Evolutionary conservation across 306 rosid genomes (phyloP), one percentile per base, ranked within the genome.

Genomic region (Arachis hypogaea): DNA sequence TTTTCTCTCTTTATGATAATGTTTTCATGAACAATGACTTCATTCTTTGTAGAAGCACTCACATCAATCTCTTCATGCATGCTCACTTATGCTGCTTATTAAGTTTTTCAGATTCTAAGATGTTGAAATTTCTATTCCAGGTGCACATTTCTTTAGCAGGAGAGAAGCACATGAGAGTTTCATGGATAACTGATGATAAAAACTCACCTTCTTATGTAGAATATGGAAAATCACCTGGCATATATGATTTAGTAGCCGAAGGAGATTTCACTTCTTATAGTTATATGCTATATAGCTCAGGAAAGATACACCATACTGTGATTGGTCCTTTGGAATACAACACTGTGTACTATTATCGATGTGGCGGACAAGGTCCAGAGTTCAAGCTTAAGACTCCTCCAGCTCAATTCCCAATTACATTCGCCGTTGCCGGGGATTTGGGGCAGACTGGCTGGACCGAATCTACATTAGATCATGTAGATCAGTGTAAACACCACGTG

Each of bases 391-490:
- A 88, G 85, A 94, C 96, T 28, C 98, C 97, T 70, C 95, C 99
- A 2, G 71, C 93, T 50, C 86, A 85, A 58, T 84, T 94, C 44
- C 99, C 99, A 0, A 54, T 94, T 59, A 86, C 89, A 69, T 91
- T 94, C 76, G 89, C 96, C 0, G 93, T 94, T 83, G 96, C 95
- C 0, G 99, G 96, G 47, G 97, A 94, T 83, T 73, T 94, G 6
- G 99, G 99, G 29, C 99, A 94, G 79, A 88, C 92, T 60, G 93
- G 88, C 57, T 94, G 99, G 99, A 94, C 99, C 9, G 83, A 88
- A 75, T 88, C 99, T n/a, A 94, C 97, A 0, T 73, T 94, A n/a
- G 86, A 83, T 56, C 99, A 91, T 77, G 88, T 94, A 78, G 85
- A 84, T 29, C 82, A 8, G 60, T 89, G 95, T 84, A 84, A 87